phyloP scores from a whole-genome alignment of 2,329 filamentous ascomycete genomes.

The Venturiaceae sp. region DNA sequence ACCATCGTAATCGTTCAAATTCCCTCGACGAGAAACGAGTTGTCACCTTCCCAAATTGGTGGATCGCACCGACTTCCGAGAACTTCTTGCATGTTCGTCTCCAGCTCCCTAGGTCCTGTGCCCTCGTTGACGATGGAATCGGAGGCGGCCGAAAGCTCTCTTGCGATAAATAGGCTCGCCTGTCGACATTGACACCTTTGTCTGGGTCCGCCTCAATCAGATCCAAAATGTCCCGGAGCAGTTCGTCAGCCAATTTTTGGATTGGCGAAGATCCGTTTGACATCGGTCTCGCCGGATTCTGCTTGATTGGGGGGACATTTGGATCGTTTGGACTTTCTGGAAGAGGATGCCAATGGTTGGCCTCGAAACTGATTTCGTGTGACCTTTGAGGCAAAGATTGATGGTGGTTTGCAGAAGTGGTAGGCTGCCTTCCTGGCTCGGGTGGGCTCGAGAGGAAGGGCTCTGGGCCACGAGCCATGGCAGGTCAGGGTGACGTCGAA shows the following conservation, averaged over 20 bases:
- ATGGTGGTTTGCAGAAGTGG: neutral
- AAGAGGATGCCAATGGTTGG: neutral
- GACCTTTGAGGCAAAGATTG: neutral
- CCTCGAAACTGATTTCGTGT: neutral
- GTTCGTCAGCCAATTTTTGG: slow-evolving; percentile 37
- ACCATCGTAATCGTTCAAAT: slow-evolving; percentile 37
- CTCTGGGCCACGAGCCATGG: slow-evolving; percentile 1
- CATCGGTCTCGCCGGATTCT: neutral
- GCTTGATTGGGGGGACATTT: neutral
- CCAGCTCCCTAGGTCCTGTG: slow-evolving; percentile 35
- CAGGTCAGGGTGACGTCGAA: neutral
- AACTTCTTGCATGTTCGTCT: slow-evolving; percentile 40
- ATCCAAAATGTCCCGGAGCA: slow-evolving; percentile 41
- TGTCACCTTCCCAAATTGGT: slow-evolving; percentile 42
- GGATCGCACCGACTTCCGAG: slow-evolving; percentile 38
- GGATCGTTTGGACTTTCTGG: neutral
- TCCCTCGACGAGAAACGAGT: slow-evolving; percentile 41
- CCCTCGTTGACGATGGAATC: slow-evolving; percentile 30
- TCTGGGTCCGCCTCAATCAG: slow-evolving; percentile 42
- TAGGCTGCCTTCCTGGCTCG: neutral
- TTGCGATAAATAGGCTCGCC: slow-evolving; percentile 40
- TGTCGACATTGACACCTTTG: slow-evolving; percentile 39
- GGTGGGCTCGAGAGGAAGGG: neutral
- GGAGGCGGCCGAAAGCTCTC: slow-evolving; percentile 40
- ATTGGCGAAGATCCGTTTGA: slow-evolving; percentile 8